Evolutionary conservation across 371 early-diverging fungal genomes (phyloP), one percentile per base, ranked within the genome.

Genomic region (Haplosporangium sp.): DNA sequence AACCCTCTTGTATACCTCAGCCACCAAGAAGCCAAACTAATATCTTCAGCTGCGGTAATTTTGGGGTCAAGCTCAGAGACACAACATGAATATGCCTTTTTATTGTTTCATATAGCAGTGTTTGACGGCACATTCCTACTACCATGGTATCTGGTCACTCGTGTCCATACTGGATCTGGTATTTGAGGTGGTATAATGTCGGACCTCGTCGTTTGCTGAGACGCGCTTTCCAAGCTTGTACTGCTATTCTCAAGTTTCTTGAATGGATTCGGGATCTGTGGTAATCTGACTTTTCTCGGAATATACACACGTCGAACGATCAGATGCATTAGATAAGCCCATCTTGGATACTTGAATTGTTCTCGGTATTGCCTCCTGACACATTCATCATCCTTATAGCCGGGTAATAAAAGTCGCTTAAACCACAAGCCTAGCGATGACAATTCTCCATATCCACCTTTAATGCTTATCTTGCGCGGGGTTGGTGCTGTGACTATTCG

Each of bases 271-370:
- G 72, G 62, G 35, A 81, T 81, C 11, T 67, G 68, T 7, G 71
- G 66, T 39, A 81, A n/a, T 2, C 82, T 68, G 42, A 34, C 75
- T 19, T 61, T 53, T 17, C 48, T 56, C 7, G 82, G 82, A 4
- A 81, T 58, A n/a, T 45, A 62, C 3, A 75, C 2, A 8, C 13
- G 52, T 17, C 82, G 75, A 44, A 75, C 39, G 1, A 75, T 3
- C 37, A 57, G 55, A 35, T 81, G 82, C 48, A 72, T 52, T 50
- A 64, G 20, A 35, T 81, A 81, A 20, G 82, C 75, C 35, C 45
- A 34, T n/a, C 61, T 65, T 8, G 75, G 82, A 47, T 44, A 69
- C 15, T 63, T 52, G 47, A 81, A 74, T 59, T 58, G 65, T 0
- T 34, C 48, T 35, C 66, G 75, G 42, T 81, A 81, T n/a, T 53